phyloP scores from a whole-genome alignment of 768 basidiomycete genomes.

The Tricholoma saponaceum region DNA sequence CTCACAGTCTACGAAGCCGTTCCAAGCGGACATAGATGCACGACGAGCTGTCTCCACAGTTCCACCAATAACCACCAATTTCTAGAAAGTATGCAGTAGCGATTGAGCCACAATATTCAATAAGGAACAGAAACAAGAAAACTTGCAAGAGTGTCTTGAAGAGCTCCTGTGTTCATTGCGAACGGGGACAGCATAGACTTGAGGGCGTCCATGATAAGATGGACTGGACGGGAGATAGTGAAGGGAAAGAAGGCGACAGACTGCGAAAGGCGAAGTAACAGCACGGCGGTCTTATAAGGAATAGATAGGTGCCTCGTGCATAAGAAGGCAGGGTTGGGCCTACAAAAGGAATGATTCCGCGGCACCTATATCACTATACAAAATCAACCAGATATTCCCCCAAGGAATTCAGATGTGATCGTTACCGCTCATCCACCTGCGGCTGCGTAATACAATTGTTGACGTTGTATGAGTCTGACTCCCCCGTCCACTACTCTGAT shows the following conservation, averaged over 20 bases:
- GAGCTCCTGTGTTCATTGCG: slow-evolving; percentile 59
- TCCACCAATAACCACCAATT: slow-evolving; percentile 87
- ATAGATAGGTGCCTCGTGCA: slow-evolving; percentile 39
- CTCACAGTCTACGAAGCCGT: slow-evolving; percentile 84
- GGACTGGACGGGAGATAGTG: slow-evolving; percentile 15
- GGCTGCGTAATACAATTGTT: slow-evolving; percentile 2
- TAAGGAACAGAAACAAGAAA: neutral
- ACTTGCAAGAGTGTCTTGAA: slow-evolving; percentile 77
- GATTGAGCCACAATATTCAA: slow-evolving; percentile 9
- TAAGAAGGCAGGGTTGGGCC: slow-evolving; percentile 32
- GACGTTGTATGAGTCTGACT: neutral
- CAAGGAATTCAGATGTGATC: neutral
- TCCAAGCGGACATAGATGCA: slow-evolving; percentile 82
- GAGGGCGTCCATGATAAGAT: slow-evolving; percentile 57
- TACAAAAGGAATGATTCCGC: slow-evolving; percentile 21
- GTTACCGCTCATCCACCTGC: slow-evolving; percentile 2
- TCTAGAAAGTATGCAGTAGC: slow-evolving; percentile 36
- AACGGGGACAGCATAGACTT: slow-evolving; percentile 71
- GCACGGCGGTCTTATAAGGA: slow-evolving; percentile 42
- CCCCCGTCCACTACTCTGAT: too few relatives aligned
- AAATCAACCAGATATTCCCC: neutral
- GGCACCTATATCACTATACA: slow-evolving; percentile 16
- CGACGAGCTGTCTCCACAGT: slow-evolving; percentile 84
- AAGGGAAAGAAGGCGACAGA: slow-evolving; percentile 27
- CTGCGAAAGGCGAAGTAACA: slow-evolving; percentile 22